phyloP scores from a whole-genome alignment of 2,329 filamentous ascomycete genomes.

The Fusarium lyarnte region DNA sequence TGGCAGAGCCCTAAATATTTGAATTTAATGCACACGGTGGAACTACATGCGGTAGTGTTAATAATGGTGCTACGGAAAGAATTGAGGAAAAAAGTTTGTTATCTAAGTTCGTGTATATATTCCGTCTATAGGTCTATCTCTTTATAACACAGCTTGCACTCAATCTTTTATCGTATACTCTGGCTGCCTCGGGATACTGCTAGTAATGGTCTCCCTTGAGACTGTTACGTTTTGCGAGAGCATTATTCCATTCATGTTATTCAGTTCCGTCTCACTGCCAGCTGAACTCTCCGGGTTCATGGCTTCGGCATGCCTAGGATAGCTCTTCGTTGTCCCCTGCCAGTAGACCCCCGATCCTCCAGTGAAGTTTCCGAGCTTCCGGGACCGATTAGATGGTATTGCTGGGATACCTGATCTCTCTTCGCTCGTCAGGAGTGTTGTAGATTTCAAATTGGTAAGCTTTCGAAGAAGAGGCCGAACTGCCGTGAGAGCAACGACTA shows the following conservation, averaged over 20 bases:
- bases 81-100: background rate
- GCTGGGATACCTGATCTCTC: accelerated
- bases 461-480: background rate
- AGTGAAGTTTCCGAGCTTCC: accelerated
- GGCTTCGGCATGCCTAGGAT: background rate
- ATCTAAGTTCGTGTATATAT: background rate
- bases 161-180: no score
- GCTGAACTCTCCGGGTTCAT: accelerated
- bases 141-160: background rate
- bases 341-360: background rate
- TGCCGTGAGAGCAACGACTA: background rate
- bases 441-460: background rate
- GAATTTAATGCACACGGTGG: background rate
- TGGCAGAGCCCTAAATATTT: background rate
- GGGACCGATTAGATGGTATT: accelerated
- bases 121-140: background rate
- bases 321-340: background rate
- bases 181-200: background rate
- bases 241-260: background rate
- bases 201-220: background rate
- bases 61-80: background rate
- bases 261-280: background rate
- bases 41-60: background rate
- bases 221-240: background rate
- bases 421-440: background rate